A percentile compares a stretch with the other conserved stretches of the same genome.
These are phyloP conservation scores for Beta macrorhiza DNA, from an alignment of 179 eudicot species.

Conservation along the genomic window DNA sequence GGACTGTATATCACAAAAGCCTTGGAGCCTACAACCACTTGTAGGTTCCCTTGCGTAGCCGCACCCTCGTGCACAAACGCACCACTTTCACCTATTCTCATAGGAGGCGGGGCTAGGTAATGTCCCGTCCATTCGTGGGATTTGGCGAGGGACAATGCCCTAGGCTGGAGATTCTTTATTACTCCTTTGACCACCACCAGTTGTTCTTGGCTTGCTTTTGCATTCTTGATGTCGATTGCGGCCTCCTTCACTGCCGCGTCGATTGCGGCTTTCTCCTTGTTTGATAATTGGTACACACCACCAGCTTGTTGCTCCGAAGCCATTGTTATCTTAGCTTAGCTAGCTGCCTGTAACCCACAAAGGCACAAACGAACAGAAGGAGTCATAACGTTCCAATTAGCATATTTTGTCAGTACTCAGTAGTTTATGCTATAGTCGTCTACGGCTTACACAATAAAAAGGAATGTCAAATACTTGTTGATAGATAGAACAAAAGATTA, in stretches of 20 bases:
- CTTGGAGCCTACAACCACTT: background rate
- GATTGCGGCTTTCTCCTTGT: background rate
- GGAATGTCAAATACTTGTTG: no score
- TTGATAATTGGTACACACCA: background rate
- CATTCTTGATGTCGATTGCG: background rate
- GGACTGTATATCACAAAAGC: background rate
- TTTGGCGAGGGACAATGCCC: background rate
- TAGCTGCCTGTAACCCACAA: no score
- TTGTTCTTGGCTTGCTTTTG: background rate
- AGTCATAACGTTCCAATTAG: no score
- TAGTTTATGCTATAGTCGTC: no score
- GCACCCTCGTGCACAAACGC: background rate
- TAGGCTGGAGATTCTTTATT: background rate
- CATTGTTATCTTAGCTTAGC: background rate
- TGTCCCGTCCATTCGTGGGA: no score
- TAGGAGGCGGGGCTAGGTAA: no score
- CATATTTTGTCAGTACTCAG: no score
- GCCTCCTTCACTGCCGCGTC: slow-evolving; percentile 5
- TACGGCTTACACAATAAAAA: no score
- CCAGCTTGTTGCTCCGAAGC: background rate
- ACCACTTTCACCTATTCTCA: background rate
- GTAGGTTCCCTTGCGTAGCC: background rate
- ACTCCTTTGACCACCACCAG: background rate
- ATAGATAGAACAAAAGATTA: no score
- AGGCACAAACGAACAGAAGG: no score